Conservation (phyloP, 2,329 filamentous ascomycete genomes). For the Talaromyces sp. region DNA sequence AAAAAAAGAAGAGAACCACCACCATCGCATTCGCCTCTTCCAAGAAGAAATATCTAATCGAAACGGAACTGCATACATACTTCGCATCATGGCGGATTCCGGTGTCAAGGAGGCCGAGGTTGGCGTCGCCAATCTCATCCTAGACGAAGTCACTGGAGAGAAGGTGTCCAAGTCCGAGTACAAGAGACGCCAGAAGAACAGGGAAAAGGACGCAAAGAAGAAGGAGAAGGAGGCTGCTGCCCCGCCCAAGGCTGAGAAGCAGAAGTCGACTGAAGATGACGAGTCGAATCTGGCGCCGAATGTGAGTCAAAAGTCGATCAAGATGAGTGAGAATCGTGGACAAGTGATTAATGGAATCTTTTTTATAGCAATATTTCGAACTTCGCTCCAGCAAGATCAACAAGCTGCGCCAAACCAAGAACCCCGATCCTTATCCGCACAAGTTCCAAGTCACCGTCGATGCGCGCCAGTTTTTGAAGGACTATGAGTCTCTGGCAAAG, state of each 20-base stretch:
- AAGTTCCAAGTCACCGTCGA: slow-evolving; percentile 85
- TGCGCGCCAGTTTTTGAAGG: slow-evolving; percentile 69
- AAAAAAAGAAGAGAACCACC: not conserved
- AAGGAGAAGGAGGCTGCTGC: slow-evolving; percentile 71
- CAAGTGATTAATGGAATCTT: not conserved
- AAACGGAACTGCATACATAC: not conserved
- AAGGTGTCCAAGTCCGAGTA: slow-evolving; percentile 76
- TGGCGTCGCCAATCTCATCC: slow-evolving; percentile 65
- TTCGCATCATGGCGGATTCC: slow-evolving; percentile 33
- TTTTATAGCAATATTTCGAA: slow-evolving; percentile 79
- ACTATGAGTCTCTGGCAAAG: slow-evolving; percentile 74
- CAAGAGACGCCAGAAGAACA: slow-evolving; percentile 93
- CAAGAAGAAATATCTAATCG: not conserved
- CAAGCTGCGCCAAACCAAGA: slow-evolving; percentile 65
- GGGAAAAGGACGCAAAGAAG: slow-evolving; percentile 84
- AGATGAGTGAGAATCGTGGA: not conserved
- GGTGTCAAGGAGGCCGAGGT: slow-evolving; percentile 42
- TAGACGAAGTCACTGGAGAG: slow-evolving; percentile 93
- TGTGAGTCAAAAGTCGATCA: slow-evolving; percentile 40
- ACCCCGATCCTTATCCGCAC: slow-evolving; percentile 87
- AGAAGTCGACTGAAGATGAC: slow-evolving; percentile 56
- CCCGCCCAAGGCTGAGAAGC: slow-evolving; percentile 56
- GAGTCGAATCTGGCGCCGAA: slow-evolving; percentile 71
- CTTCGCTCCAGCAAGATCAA: slow-evolving; percentile 81
- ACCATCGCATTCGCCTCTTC: not conserved